These are phyloP conservation scores for Scleroderma bovista DNA, from an alignment of 768 basidiomycete genomes.

Conservation along the genomic window DNA sequence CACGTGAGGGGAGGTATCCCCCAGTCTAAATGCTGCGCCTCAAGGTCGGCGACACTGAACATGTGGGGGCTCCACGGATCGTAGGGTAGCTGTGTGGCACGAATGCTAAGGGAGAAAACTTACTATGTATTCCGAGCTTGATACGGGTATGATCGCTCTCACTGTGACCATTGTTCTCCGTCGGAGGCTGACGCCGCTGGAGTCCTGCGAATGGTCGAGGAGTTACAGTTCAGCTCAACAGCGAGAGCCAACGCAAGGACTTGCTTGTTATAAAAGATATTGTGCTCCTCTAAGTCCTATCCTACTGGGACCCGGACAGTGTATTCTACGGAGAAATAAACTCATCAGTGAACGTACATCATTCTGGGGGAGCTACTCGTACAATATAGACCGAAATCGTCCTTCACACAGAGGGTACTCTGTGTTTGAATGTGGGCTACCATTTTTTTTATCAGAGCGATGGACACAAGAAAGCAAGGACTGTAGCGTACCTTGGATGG, in stretches of 20 bases:
- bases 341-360: too few relatives aligned
- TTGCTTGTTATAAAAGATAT: constrained; percentile 61
- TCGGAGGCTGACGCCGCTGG: constrained; percentile 36
- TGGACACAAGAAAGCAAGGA: too few relatives aligned
- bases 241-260: neutral
- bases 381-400: constrained; percentile 6
- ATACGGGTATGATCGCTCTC: constrained; percentile 41
- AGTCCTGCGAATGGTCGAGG: constrained; percentile 31
- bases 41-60: constrained; percentile 48
- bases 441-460: neutral
- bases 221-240: neutral
- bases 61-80: constrained; percentile 57
- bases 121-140: constrained; percentile 65
- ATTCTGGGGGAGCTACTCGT: too few relatives aligned
- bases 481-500: constrained; percentile 47
- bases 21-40: constrained; percentile 53
- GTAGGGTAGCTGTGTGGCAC: constrained; percentile 54
- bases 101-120: too few relatives aligned
- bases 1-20: constrained; percentile 53
- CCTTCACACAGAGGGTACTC: constrained; percentile 39
- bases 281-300: constrained; percentile 52
- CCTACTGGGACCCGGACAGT: constrained; percentile 69
- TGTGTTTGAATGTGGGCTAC: constrained; percentile 56
- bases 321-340: constrained; percentile 45
- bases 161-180: constrained; percentile 45